Evolutionary conservation across 2,329 filamentous ascomycete genomes (phyloP).

Genomic region (Aureobasidium sp.): DNA sequence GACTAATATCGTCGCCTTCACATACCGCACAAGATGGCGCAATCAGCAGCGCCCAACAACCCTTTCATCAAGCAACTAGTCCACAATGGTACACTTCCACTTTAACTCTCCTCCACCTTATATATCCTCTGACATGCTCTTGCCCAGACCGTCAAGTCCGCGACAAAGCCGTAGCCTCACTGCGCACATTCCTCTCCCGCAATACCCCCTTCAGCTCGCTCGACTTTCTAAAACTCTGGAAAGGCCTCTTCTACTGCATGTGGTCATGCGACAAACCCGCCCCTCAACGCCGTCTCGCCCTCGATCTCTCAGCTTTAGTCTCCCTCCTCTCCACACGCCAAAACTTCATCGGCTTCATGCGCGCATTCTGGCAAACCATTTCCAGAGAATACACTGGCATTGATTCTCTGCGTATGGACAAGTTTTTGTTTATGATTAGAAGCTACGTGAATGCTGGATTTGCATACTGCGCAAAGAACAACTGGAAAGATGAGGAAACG

Average conservation of each 20-base stretch:
- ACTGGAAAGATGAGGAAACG: constrained; percentile 29
- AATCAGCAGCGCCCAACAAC: constrained; percentile 34
- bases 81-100: constrained; percentile 63
- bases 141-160: constrained; percentile 18
- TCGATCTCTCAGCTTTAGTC: constrained; percentile 66
- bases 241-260: constrained; percentile 79
- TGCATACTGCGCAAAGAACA: constrained; percentile 36
- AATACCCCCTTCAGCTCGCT: constrained; percentile 54
- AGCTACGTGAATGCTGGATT: constrained; percentile 70
- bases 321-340: constrained; percentile 45
- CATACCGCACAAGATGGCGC: constrained; percentile 7
- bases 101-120: constrained; percentile 52
- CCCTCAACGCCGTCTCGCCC: constrained; percentile 78
- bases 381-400: constrained; percentile 45
- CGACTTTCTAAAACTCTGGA: constrained; percentile 86
- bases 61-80: constrained; percentile 79
- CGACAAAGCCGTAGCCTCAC: constrained; percentile 56
- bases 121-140: constrained; percentile 56
- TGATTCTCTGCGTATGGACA: constrained; percentile 62
- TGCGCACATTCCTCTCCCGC: constrained; percentile 68
- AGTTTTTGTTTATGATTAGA: constrained; percentile 80
- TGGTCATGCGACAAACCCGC: constrained; percentile 89
- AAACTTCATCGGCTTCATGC: constrained; percentile 37
- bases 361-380: constrained; percentile 48
- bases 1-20: background rate